A percentile compares a stretch with the other conserved stretches of the same genome.
phyloP scores from a whole-genome alignment of 1,284 basidiomycete species.

The Violaceomyces palustris region DNA sequence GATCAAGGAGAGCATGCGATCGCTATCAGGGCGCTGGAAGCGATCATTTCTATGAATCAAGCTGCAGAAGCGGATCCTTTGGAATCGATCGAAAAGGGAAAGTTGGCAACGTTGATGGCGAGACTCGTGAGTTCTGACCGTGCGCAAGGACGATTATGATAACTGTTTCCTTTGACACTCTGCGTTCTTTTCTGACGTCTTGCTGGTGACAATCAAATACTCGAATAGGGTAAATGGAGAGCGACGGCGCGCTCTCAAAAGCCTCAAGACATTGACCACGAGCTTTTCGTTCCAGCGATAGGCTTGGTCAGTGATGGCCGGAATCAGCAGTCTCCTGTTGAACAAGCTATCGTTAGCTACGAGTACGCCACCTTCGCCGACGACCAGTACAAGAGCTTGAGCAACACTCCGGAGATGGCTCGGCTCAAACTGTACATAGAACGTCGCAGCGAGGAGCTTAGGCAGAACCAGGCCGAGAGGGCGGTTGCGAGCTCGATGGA shows the following conservation, averaged over 20 bases:
- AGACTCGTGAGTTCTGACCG: slow-evolving; percentile 45
- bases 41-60: too few relatives aligned
- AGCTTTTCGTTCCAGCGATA: slow-evolving; percentile 68
- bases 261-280: slow-evolving; percentile 66
- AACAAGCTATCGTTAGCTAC: slow-evolving; percentile 67
- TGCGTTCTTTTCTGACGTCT: slow-evolving; percentile 58
- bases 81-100: slow-evolving; percentile 20
- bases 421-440: slow-evolving; percentile 70
- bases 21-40: slow-evolving; percentile 71
- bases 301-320: slow-evolving; percentile 7
- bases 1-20: slow-evolving; percentile 73
- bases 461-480: slow-evolving; percentile 61
- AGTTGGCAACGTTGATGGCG: slow-evolving; percentile 58
- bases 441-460: slow-evolving; percentile 63
- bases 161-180: too few relatives aligned
- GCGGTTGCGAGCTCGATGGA: slow-evolving; percentile 10
- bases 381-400: slow-evolving; percentile 69
- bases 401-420: slow-evolving; percentile 67
- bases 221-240: slow-evolving; percentile 76
- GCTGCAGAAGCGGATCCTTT: too few relatives aligned
- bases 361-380: slow-evolving; percentile 85
- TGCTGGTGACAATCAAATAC: too few relatives aligned
- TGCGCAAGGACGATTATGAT: too few relatives aligned
- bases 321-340: slow-evolving; percentile 20
- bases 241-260: slow-evolving; percentile 78